Evolutionary conservation across 495 filamentous ascomycete species (phyloP).

Genomic region (Lophiotrema nucula): DNA sequence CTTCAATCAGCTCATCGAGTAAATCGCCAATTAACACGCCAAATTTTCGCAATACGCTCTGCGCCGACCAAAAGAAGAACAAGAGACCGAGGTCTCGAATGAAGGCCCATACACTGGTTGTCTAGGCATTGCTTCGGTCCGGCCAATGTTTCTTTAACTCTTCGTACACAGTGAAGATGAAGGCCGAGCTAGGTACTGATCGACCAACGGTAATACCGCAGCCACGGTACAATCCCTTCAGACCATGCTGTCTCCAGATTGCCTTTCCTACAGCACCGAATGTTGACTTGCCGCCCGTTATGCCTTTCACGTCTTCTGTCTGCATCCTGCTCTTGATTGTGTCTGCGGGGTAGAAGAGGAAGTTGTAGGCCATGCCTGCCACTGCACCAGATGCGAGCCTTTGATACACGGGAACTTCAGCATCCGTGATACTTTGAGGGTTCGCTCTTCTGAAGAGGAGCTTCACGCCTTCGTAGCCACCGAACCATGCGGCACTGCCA

Average conservation of each 20-base stretch:
- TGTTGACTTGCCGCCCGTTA: constrained; percentile 44
- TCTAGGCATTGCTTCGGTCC: too few species aligned
- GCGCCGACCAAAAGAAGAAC: too few species aligned
- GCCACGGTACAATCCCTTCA: constrained; percentile 84
- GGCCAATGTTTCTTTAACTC: constrained; percentile 49
- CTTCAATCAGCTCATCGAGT: too few species aligned
- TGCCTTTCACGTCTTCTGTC: constrained; percentile 65
- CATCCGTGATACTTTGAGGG: neutral
- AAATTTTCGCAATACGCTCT: too few species aligned
- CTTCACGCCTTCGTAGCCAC: constrained; percentile 78
- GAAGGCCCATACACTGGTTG: too few species aligned
- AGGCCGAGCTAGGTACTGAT: constrained; percentile 88
- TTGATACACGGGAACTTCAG: constrained; percentile 64
- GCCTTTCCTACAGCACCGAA: constrained; percentile 68
- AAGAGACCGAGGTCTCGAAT: too few species aligned
- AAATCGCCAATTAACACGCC: too few species aligned
- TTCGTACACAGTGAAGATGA: constrained; percentile 95
- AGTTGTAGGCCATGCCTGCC: constrained; percentile 92
- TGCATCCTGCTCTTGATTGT: constrained; percentile 97
- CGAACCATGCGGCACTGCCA: constrained; percentile 94
- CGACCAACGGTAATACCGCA: constrained; percentile 90
- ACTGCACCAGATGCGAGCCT: constrained; percentile 85
- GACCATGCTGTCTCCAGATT: constrained; percentile 76
- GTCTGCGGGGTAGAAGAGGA: constrained; percentile 93
- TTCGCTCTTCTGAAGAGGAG: constrained; percentile 54